Evolutionary conservation across 176 grass and related monocot genomes (phyloP).

Genomic region (Triticum timopheevii): DNA sequence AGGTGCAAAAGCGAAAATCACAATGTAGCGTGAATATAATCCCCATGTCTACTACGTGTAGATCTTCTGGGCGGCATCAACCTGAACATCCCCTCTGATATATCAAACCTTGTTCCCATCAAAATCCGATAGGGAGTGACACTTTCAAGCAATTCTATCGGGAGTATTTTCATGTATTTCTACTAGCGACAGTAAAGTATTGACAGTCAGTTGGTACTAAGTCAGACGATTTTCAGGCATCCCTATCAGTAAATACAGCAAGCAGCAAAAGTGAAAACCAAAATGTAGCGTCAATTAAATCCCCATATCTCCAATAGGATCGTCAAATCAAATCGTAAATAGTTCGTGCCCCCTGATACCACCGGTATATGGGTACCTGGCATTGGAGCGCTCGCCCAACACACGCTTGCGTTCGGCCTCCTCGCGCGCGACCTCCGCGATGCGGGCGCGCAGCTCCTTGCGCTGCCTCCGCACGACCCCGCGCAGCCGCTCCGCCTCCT

Average conservation of each 20-base stretch:
- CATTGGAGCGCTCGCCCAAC: slow-evolving; percentile 83
- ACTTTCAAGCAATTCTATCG: neutral
- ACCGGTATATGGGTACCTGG: slow-evolving; percentile 52
- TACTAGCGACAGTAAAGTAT: neutral
- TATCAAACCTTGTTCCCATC: neutral
- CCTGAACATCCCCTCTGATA: neutral
- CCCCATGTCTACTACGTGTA: neutral
- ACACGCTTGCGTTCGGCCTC: slow-evolving; percentile 89
- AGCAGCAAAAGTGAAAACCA: neutral
- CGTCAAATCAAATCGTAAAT: neutral
- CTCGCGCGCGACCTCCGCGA: slow-evolving; percentile 75
- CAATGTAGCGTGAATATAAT: slow-evolving; percentile 2
- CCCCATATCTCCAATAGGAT: neutral
- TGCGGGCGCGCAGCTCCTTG: slow-evolving; percentile 87
- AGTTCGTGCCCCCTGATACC: neutral
- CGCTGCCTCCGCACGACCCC: slow-evolving; percentile 87
- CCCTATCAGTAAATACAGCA: neutral
- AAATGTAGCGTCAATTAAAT: neutral
- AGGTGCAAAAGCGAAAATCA: slow-evolving; percentile 1
- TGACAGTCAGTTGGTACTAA: slow-evolving; percentile 7
- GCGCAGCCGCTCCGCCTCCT: slow-evolving; percentile 83
- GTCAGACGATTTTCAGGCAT: neutral
- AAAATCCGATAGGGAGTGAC: neutral
- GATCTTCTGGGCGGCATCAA: neutral
- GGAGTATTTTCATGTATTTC: neutral